Percentiles rank a stretch among this genome's conserved stretches.
Conservation (phyloP, 257 asterid genomes). For the Solanum raphanifolium region DNA sequence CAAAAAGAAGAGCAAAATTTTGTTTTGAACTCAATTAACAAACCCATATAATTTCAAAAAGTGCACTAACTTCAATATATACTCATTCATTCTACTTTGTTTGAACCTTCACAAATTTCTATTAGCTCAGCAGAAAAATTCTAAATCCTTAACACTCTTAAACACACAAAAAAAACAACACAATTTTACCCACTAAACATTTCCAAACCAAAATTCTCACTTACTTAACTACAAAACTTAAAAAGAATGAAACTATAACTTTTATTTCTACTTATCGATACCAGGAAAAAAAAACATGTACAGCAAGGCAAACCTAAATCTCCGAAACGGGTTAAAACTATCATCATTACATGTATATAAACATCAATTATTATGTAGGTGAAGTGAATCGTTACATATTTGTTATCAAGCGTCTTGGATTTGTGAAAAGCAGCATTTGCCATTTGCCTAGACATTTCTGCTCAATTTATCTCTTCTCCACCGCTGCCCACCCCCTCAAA, state of each 20-base stretch:
- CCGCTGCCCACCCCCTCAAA: neutral
- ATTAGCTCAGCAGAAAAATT: neutral
- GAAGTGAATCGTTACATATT: slow-evolving; percentile 29
- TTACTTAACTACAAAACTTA: neutral
- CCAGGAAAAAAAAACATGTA: neutral
- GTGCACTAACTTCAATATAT: neutral
- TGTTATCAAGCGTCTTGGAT: slow-evolving; percentile 56
- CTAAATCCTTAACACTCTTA: neutral
- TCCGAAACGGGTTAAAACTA: neutral
- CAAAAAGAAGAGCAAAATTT: neutral
- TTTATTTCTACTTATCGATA: neutral
- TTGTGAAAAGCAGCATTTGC: slow-evolving; percentile 46
- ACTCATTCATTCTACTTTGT: neutral
- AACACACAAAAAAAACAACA: neutral
- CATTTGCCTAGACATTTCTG: slow-evolving; percentile 42
- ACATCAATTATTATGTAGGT: neutral
- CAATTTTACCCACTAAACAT: neutral
- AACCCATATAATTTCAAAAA: neutral
- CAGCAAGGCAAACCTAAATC: neutral
- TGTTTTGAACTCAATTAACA: neutral
- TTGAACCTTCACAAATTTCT: neutral
- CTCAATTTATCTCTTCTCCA: neutral
- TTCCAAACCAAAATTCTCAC: neutral
- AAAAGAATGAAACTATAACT: neutral
- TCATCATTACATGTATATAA: neutral